These are phyloP conservation scores for Sarocladium oryzae DNA, from an alignment of 2,329 filamentous ascomycete species.

Conservation along the genomic window DNA sequence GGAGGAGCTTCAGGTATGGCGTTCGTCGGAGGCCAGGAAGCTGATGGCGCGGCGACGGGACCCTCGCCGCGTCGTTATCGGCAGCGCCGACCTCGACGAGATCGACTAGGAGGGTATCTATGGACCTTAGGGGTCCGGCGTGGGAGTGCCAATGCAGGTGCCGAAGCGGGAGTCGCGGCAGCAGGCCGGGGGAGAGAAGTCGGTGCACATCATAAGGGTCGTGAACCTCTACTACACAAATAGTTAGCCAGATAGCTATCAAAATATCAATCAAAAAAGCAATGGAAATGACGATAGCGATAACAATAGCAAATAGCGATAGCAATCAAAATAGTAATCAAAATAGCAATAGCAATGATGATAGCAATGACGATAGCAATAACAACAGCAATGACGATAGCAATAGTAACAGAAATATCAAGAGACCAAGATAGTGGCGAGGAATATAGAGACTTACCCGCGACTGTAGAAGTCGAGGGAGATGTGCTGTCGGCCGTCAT, in stretches of 20 bases:
- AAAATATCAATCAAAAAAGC: not conserved
- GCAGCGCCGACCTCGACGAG: slow-evolving; percentile 56
- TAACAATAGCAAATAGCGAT: too few relatives aligned
- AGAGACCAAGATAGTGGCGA: not conserved
- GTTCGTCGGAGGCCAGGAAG: slow-evolving; percentile 90
- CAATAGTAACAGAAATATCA: too few relatives aligned
- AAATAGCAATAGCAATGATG: too few relatives aligned
- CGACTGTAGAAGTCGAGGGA: slow-evolving; percentile 1
- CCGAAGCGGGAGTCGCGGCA: slow-evolving; percentile 73
- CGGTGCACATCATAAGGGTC: slow-evolving; percentile 88
- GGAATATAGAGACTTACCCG: not conserved
- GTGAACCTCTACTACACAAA: slow-evolving; percentile 76
- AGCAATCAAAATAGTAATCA: too few relatives aligned
- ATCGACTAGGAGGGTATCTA: slow-evolving; percentile 86
- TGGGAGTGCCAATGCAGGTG: slow-evolving; percentile 98
- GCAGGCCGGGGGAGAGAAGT: slow-evolving; percentile 69
- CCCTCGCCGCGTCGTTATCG: slow-evolving; percentile 30
- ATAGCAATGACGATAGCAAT: too few relatives aligned
- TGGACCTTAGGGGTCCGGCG: slow-evolving; percentile 82
- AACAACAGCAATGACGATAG: too few relatives aligned
- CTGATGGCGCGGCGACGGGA: slow-evolving; percentile 71
- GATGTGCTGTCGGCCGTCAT: not conserved
- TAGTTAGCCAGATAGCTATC: not conserved
- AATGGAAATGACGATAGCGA: not conserved
- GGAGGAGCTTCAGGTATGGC: slow-evolving; percentile 84